These are phyloP conservation scores for Podospora pseudocomata DNA, from an alignment of 495 filamentous ascomycete species.

Conservation along the genomic window DNA sequence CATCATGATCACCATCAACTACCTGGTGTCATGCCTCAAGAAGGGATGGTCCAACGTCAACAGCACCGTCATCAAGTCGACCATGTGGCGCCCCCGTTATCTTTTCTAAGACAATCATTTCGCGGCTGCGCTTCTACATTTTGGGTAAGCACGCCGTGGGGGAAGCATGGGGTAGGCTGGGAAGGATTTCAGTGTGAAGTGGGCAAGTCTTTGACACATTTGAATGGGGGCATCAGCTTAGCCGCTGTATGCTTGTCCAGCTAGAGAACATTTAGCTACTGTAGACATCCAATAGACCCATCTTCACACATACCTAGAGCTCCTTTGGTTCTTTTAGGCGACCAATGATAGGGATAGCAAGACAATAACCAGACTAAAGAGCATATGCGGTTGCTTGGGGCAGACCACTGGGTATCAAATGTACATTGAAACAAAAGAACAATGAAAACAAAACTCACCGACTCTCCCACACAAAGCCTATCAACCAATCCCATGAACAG, in stretches of 20 bases:
- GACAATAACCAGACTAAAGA: not conserved
- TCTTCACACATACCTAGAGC: not conserved
- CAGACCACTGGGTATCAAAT: not conserved
- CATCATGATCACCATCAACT: constrained; percentile 97
- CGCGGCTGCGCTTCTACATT: not conserved
- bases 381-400: not conserved
- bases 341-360: not conserved
- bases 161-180: not conserved
- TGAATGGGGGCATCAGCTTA: no score
- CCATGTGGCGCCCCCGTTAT: constrained; percentile 78
- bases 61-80: constrained; percentile 97
- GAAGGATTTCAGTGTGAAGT: no score
- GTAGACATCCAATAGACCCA: not conserved
- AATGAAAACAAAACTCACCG: not conserved
- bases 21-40: constrained; percentile 96
- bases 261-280: no score
- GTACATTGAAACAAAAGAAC: not conserved
- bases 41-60: constrained; percentile 99
- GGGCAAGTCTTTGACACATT: no score
- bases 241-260: no score
- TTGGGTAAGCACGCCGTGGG: no score
- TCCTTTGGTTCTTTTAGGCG: not conserved
- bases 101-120: not conserved
- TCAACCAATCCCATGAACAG: not conserved
- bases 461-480: no score